Percentiles rank a stretch among this genome's conserved stretches.
These are phyloP conservation scores for Astrothelium subdiscretum DNA, from an alignment of 495 filamentous ascomycete species.

Conservation along the genomic window DNA sequence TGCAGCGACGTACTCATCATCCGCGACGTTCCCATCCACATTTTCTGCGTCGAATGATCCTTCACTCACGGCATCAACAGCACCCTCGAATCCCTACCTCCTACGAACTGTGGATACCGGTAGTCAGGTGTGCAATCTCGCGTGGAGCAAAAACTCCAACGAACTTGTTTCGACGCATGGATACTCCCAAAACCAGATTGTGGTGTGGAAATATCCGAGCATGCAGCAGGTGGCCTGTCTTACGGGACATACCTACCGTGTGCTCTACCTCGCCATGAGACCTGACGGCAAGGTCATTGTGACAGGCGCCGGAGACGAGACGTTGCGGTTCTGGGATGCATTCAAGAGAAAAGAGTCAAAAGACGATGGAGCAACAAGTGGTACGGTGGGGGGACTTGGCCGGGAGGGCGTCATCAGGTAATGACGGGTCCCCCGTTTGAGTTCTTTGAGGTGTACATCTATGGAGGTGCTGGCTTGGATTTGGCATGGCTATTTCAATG, in stretches of 20 bases:
- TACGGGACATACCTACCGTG: constrained; percentile 91
- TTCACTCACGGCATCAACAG: not conserved
- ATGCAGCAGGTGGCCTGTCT: constrained; percentile 94
- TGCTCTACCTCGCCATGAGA: constrained; percentile 93
- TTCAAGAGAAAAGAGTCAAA: constrained; percentile 54
- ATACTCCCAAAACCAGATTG: constrained; percentile 96
- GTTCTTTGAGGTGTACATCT: not conserved
- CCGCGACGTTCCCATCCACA: not conserved
- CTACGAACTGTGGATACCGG: constrained; percentile 56
- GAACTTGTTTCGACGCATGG: constrained; percentile 96
- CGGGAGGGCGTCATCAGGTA: not conserved
- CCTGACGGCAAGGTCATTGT: constrained; percentile 89
- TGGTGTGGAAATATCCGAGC: constrained; percentile 96
- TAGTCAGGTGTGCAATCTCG: constrained; percentile 91
- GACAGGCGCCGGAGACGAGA: constrained; percentile 94
- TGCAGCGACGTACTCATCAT: not conserved
- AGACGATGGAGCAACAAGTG: not conserved
- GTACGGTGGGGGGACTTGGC: not conserved
- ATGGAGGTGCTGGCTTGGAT: not conserved
- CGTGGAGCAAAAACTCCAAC: constrained; percentile 91
- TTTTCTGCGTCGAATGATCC: constrained; percentile 4
- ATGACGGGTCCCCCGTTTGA: not conserved
- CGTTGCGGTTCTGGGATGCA: constrained; percentile 90
- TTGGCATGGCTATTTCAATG: not conserved
- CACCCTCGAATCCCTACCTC: constrained; percentile 14